phyloP scores from a whole-genome alignment of 2,329 filamentous ascomycete genomes.

The Rasamsonia emersonii region DNA sequence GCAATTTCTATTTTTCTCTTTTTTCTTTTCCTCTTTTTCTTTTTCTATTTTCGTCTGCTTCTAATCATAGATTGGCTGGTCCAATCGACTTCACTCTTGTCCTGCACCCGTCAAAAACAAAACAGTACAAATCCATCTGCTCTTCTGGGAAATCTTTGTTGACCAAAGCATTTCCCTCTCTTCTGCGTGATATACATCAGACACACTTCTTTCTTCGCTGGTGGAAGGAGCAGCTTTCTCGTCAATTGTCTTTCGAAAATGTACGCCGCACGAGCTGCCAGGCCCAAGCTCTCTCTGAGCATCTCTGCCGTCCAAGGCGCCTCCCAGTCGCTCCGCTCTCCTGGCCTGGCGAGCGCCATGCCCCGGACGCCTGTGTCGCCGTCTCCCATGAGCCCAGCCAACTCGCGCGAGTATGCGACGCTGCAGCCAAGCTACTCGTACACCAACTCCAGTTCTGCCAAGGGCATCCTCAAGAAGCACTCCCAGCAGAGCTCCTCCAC shows the following conservation, averaged over 20 bases:
- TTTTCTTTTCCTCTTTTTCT: conserved; percentile 18
- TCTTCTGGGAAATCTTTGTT: conserved; percentile 24
- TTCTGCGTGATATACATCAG: conserved; percentile 3
- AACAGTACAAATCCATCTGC: conserved; percentile 7
- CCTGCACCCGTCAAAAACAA: conserved; percentile 2
- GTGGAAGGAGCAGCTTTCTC: conserved; percentile 5
- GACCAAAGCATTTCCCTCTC: conserved; percentile 22
- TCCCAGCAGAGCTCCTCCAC: conserved; percentile 11
- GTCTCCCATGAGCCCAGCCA: conserved; percentile 33
- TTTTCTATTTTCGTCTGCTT: conserved; percentile 27
- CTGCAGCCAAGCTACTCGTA: conserved; percentile 34
- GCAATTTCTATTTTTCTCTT: conserved; percentile 11
- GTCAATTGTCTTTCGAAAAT: conserved; percentile 20
- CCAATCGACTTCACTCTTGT: conserved; percentile 25
- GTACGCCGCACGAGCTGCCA: conserved; percentile 32
- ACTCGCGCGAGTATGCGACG: conserved; percentile 31
- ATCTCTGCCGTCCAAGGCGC: conserved; percentile 31
- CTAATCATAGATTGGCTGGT: conserved; percentile 32
- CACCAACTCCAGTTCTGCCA: conserved; percentile 35
- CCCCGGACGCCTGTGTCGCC: conserved; percentile 38
- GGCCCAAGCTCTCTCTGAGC: conserved; percentile 40
- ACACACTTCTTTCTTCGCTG: conserved; percentile 4
- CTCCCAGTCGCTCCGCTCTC: conserved; percentile 29
- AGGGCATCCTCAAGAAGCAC: conserved; percentile 42
- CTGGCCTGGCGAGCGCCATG: conserved; percentile 34